Evolutionary conservation across 2,329 filamentous ascomycete genomes (phyloP).

Genomic region (Neofusicoccum parvum): DNA sequence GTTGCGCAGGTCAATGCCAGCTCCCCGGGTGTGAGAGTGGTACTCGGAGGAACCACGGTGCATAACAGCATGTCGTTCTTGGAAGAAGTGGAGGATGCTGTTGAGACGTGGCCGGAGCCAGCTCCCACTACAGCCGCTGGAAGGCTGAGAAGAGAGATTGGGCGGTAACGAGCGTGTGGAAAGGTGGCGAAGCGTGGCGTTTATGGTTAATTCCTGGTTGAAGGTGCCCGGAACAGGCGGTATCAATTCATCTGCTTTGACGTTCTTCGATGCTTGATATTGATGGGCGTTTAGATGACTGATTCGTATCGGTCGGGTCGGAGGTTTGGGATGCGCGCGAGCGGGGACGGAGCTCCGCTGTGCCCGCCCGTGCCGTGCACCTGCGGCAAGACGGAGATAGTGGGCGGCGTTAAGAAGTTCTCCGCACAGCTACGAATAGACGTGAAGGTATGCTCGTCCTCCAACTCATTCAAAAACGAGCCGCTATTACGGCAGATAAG

Average conservation of each 20-base stretch:
- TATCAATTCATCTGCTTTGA: background rate
- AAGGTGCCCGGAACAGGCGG: background rate
- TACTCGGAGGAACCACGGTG: constrained; percentile 83
- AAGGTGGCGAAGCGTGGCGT: constrained; percentile 1
- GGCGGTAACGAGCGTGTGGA: constrained; percentile 38
- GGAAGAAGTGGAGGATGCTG: constrained; percentile 88
- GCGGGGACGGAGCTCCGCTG: no score
- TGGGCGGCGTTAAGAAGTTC: no score
- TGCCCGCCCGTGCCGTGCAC: no score
- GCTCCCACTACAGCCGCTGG: constrained; percentile 56
- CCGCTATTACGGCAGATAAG: no score
- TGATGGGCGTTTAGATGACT: no score
- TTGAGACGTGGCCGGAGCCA: constrained; percentile 78
- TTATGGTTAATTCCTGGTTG: background rate
- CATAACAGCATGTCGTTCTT: constrained; percentile 88
- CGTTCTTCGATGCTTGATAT: no score
- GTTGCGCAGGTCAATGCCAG: constrained; percentile 93
- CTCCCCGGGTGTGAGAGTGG: constrained; percentile 83
- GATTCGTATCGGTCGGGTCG: no score
- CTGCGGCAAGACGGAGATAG: no score
- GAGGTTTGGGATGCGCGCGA: no score
- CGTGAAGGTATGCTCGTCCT: no score
- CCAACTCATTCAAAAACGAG: no score
- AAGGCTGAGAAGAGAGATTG: constrained; percentile 63
- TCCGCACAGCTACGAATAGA: no score